These are phyloP conservation scores for Aspergillus neotritici DNA, from an alignment of 2,329 filamentous ascomycete genomes.

Conservation along the genomic window DNA sequence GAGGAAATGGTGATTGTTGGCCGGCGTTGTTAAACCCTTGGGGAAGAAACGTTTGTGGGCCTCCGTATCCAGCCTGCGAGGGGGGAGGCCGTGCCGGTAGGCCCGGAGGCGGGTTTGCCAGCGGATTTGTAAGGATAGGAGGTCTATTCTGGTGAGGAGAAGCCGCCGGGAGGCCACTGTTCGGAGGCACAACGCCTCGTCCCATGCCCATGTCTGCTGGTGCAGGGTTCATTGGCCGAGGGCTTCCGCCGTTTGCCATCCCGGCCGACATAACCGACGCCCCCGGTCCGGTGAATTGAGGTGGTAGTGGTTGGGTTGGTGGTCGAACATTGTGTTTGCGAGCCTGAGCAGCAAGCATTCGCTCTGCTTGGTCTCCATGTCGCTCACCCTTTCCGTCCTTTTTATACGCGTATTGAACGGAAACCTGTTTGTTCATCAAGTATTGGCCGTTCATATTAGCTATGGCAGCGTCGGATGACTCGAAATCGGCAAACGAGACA, in stretches of 20 bases:
- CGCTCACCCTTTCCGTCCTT: slow-evolving; percentile 97
- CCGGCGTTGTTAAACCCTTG: slow-evolving; percentile 33
- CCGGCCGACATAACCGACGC: slow-evolving; percentile 40
- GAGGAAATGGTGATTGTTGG: slow-evolving; percentile 26
- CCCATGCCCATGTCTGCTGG: slow-evolving; percentile 33
- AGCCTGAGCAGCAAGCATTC: slow-evolving; percentile 83
- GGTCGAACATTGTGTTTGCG: slow-evolving; percentile 91
- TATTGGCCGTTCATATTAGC: slow-evolving; percentile 93
- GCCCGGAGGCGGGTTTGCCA: slow-evolving; percentile 45
- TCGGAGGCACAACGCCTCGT: slow-evolving; percentile 38
- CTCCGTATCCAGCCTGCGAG: slow-evolving; percentile 62
- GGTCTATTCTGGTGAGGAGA: slow-evolving; percentile 46
- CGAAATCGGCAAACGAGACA: slow-evolving; percentile 87
- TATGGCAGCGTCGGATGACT: slow-evolving; percentile 86
- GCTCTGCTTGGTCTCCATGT: slow-evolving; percentile 89
- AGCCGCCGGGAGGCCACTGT: slow-evolving; percentile 40
- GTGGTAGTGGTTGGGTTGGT: slow-evolving; percentile 68
- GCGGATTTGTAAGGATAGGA: slow-evolving; percentile 51
- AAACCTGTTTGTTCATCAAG: slow-evolving; percentile 92
- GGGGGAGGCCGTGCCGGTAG: slow-evolving; percentile 66
- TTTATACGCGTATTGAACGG: slow-evolving; percentile 98
- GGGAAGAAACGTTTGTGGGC: slow-evolving; percentile 44
- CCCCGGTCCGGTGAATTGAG: slow-evolving; percentile 58
- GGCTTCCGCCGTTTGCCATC: slow-evolving; percentile 40
- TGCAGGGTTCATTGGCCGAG: slow-evolving; percentile 28